A percentile compares a stretch with the other conserved stretches of the same genome.
Conservation (phyloP, 495 filamentous ascomycete species). For the Diplogelasinospora grovesii region DNA sequence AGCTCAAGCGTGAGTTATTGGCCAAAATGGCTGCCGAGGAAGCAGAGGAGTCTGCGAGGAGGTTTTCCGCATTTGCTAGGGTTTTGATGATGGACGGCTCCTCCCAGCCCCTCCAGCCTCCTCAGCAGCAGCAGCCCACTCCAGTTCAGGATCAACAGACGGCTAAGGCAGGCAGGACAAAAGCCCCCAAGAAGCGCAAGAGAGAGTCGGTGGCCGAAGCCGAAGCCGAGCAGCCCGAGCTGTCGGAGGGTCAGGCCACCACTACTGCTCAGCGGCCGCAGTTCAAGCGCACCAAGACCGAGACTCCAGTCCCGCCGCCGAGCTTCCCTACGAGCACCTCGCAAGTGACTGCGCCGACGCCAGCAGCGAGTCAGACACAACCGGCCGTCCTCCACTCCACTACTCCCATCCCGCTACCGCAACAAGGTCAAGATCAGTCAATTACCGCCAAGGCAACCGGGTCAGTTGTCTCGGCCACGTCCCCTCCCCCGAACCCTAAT, state of each 20-base stretch:
- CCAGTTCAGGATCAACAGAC: conserved; percentile 17
- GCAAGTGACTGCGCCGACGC: conserved; percentile 36
- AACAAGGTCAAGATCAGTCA: conserved; percentile 22
- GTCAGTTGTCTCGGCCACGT: conserved; percentile 20
- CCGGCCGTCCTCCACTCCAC: conserved; percentile 25
- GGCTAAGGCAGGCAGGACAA: conserved; percentile 22
- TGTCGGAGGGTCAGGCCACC: conserved; percentile 18
- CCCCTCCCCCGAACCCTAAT: conserved; percentile 21
- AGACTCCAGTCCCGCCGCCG: conserved; percentile 45
- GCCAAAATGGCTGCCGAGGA: conserved; percentile 62
- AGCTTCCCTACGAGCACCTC: conserved; percentile 25
- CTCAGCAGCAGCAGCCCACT: too few relatives aligned
- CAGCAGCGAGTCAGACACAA: conserved; percentile 11
- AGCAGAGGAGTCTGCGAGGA: conserved; percentile 55
- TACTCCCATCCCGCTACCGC: conserved; percentile 30
- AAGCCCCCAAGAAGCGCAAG: conserved; percentile 45
- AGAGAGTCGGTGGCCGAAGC: conserved; percentile 41
- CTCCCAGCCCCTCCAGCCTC: conserved; percentile 9
- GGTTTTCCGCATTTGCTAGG: conserved; percentile 46
- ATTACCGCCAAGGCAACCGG: conserved; percentile 22
- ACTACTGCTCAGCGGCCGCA: conserved; percentile 20
- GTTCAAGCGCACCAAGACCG: conserved; percentile 52
- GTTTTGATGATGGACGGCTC: conserved; percentile 40
- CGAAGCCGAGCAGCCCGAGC: conserved; percentile 36
- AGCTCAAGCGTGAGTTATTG: conserved; percentile 71